phyloP scores from a whole-genome alignment of 2,329 filamentous ascomycete genomes.

The Tetracladium maxilliforme region DNA sequence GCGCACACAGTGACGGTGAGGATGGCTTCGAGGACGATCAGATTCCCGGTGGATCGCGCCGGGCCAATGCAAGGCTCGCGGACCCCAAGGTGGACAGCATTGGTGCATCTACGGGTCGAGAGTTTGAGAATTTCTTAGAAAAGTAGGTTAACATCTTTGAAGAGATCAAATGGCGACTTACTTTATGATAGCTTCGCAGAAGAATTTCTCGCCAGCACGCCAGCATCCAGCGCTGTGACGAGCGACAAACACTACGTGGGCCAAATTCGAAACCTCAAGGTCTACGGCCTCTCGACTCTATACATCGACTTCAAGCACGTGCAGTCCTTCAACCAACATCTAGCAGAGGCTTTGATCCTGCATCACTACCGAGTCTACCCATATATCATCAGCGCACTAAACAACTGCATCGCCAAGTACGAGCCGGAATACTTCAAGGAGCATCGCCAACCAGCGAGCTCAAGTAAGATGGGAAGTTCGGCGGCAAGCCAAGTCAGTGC shows the following conservation, averaged over 20 bases:
- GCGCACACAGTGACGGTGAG: constrained; percentile 46
- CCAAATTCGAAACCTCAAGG: constrained; percentile 65
- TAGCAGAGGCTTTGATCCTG: constrained; percentile 74
- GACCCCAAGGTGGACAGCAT: too few species aligned
- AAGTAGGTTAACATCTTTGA: constrained; percentile 40
- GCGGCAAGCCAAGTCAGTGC: constrained; percentile 47
- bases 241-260: constrained; percentile 77
- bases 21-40: constrained; percentile 49
- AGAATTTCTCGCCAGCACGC: too few species aligned
- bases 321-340: constrained; percentile 56
- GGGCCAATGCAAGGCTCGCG: too few species aligned
- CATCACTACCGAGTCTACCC: constrained; percentile 94
- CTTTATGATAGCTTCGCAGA: too few species aligned
- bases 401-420: constrained; percentile 89
- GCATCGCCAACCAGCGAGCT: constrained; percentile 71
- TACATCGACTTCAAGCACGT: constrained; percentile 85
- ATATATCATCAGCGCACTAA: constrained; percentile 75
- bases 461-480: constrained; percentile 57
- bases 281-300: constrained; percentile 65
- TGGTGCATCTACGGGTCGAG: too few species aligned
- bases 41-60: constrained; percentile 35
- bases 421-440: constrained; percentile 89
- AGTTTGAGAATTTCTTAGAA: constrained; percentile 71
- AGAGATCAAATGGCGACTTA: too few species aligned
- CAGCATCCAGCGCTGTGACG: constrained; percentile 54